These are phyloP conservation scores for Pythium grandisporangium DNA, from an alignment of 352 stramenopile genomes.

Conservation along the genomic window DNA sequence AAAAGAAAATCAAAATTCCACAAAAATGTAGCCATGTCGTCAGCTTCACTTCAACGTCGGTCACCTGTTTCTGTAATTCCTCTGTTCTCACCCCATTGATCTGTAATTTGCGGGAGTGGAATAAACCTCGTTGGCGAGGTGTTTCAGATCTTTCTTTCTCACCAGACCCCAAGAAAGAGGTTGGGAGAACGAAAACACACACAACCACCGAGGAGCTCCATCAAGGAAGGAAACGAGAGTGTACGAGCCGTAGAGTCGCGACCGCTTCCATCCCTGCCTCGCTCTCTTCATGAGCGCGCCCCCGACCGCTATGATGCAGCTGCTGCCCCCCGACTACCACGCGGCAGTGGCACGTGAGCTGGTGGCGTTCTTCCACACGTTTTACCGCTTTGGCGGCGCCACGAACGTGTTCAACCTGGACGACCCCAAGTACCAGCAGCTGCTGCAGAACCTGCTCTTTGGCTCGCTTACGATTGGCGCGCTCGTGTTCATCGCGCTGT, in stretches of 20 bases:
- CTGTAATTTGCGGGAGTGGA: no score
- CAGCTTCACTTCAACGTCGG: no score
- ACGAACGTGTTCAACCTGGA: conserved; percentile 47
- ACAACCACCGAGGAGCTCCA: neutral
- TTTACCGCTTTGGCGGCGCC: conserved; percentile 61
- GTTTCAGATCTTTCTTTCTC: no score
- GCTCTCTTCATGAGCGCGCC: no score
- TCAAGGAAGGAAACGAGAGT: no score
- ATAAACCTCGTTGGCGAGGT: no score
- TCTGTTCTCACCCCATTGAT: no score
- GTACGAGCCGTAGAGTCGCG: no score
- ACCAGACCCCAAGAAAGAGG: neutral
- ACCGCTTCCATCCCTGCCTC: no score
- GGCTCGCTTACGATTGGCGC: conserved; percentile 49
- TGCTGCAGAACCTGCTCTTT: conserved; percentile 68
- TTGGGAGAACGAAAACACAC: neutral
- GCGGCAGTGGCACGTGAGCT: conserved; percentile 53
- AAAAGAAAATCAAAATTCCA: no score
- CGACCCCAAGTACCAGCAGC: conserved; percentile 38
- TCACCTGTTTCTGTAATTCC: no score
- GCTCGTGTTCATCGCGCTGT: conserved; percentile 55
- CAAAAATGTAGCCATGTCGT: no score
- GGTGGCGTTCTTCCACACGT: conserved; percentile 66
- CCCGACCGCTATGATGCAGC: conserved; percentile 18
- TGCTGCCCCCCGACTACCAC: conserved; percentile 66